phyloP scores from a whole-genome alignment of 176 grass and related monocot species.

The Puya raimondii region DNA sequence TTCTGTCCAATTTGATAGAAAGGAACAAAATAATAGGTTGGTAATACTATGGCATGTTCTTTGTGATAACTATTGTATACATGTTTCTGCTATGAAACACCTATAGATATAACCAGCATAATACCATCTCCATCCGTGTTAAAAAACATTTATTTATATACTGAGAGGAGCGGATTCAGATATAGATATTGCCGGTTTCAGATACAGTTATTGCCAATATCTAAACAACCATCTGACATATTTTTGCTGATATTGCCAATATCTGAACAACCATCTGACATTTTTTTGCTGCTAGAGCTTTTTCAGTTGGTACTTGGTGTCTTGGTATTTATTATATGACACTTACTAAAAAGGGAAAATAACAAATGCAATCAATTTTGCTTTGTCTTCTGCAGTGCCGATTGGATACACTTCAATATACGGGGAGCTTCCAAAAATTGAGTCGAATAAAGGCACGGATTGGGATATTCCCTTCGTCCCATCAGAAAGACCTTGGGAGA shows the following conservation, averaged over 20 bases:
- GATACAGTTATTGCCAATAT: no score
- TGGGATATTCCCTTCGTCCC: slow-evolving; percentile 55
- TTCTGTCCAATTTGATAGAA: background rate
- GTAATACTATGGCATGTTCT: no score
- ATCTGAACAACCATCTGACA: no score
- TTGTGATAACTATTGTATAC: no score
- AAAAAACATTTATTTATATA: background rate
- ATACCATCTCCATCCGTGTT: no score
- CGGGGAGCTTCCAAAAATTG: slow-evolving; percentile 49
- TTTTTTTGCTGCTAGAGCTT: no score
- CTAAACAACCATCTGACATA: no score
- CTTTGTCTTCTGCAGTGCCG: slow-evolving; percentile 37
- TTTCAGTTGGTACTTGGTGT: no score
- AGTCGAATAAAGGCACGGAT: slow-evolving; percentile 32
- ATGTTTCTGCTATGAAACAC: no score
- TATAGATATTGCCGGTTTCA: background rate
- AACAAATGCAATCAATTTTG: background rate
- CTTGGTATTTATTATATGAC: background rate
- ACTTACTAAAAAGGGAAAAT: background rate
- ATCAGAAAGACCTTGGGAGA: slow-evolving; percentile 85
- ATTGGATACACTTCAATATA: slow-evolving; percentile 76
- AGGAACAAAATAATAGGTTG: no score
- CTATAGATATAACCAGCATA: no score
- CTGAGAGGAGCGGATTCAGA: background rate
- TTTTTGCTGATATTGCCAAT: no score